Conservation (phyloP, 345 rosid genomes). For the Arabidopsis thaliana region TAIR10.1 NC_003071.7:17960001-17960500, state of each 20-base stretch:
- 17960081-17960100: slow-evolving; percentile 77
- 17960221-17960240: slow-evolving; percentile 60
- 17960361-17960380: slow-evolving; percentile 65
- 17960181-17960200: slow-evolving; percentile 61
- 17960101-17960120: not conserved
- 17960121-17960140: not conserved
- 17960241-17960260: slow-evolving; percentile 57
- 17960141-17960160: not conserved
- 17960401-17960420: slow-evolving; percentile 56
- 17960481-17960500: slow-evolving; percentile 52
- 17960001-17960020: slow-evolving; percentile 80
- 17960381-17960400: slow-evolving; percentile 64
- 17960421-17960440: slow-evolving; percentile 53
- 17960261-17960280: slow-evolving; percentile 2
- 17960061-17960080: slow-evolving; percentile 75
- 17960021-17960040: slow-evolving; percentile 55
- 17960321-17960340: slow-evolving; percentile 55
- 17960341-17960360: slow-evolving; percentile 58
- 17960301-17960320: not conserved
- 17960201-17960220: slow-evolving; percentile 68
- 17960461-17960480: slow-evolving; percentile 48
- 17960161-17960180: slow-evolving; percentile 63
- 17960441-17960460: slow-evolving; percentile 58
- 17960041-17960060: slow-evolving; percentile 61
- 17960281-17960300: slow-evolving; percentile 8